Base-by-base conservation (phyloP, 768 basidiomycete genomes). In the Panaeolus papilionaceus region DNA sequence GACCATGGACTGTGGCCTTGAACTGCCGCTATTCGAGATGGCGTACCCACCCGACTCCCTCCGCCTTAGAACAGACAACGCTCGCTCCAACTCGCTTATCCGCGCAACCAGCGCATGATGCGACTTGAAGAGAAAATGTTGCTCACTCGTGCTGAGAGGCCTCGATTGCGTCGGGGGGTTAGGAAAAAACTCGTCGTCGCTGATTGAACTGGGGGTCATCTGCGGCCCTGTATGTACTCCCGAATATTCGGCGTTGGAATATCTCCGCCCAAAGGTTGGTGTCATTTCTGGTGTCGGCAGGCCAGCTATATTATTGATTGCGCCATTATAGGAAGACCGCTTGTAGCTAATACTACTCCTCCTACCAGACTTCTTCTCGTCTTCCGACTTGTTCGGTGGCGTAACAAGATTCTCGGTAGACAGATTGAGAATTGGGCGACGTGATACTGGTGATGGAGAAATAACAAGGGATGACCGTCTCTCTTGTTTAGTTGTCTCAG, bases 51-150 rank as follows among this genome's bases (percentile, higher is more conserved):
- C 75, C 66, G 79, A 77, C 61, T 81, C 80, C 70, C 74, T 75
- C 66, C 79, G 77, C 66, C 77, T 78, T 78, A 77, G 77, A 37
- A 58, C 54, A 68, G 84, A 86, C 39, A 92, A 80, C 28, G 89
- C 86, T 71, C 88, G 86, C 77, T 95, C 93, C 69, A 95, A 81
- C 71, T 93, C 92, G 61, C 89, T 88, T 76, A 95, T 94, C 69
- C 93, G 89, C 72, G 90, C 86, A 68, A 95, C 84, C 70, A 95
- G 89, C 64, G 93, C 86, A 68, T 92, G 88, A 82, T 95, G 93
- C 67, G 91, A 92, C 75, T 92, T 92, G 79, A 89, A 88, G 77
- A 93, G 85, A 88, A 94, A 95, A 84, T 93, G 88, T 73, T 93
- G 92, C 77, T 94, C 92, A 75, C 88, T 88, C 66, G 82, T 81